These are phyloP conservation scores for Acacia confusa DNA, from an alignment of 306 rosid species.

Conservation along the genomic window DNA sequence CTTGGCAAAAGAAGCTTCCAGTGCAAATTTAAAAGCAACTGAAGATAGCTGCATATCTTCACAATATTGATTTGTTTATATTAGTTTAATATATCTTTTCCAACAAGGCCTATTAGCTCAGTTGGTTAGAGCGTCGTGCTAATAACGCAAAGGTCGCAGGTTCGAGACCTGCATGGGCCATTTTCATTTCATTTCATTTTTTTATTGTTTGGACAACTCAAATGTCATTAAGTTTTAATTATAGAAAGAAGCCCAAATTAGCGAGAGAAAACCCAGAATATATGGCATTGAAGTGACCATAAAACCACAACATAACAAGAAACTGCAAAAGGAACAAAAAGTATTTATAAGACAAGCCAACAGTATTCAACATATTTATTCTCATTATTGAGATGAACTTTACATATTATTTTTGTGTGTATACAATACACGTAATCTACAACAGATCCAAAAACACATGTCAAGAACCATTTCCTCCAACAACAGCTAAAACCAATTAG, in stretches of 20 bases:
- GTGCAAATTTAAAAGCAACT: too few relatives aligned
- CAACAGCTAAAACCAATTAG: not conserved
- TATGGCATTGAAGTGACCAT: not conserved
- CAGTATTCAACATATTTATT: conserved; percentile 3
- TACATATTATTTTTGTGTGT: conserved; percentile 36
- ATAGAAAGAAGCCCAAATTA: conserved; percentile 6
- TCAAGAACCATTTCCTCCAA: conserved; percentile 39
- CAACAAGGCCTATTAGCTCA: not conserved
- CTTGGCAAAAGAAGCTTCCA: not conserved
- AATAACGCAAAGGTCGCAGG: conserved; percentile 3
- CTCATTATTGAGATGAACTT: not conserved
- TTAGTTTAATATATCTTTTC: rapidly evolving
- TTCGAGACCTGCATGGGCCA: conserved; percentile 6
- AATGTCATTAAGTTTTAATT: not conserved
- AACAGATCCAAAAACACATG: conserved; percentile 45
- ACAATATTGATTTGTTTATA: too few relatives aligned
- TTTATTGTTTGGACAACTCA: not conserved
- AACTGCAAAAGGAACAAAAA: not conserved
- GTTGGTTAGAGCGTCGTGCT: conserved; percentile 14
- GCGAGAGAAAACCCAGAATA: not conserved
- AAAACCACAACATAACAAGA: not conserved
- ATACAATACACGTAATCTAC: conserved; percentile 32
- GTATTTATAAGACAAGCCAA: not conserved
- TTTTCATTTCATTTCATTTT: not conserved
- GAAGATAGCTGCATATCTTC: too few relatives aligned